Conservation (phyloP, 345 rosid species). For the Noccaea caerulescens region DNA sequence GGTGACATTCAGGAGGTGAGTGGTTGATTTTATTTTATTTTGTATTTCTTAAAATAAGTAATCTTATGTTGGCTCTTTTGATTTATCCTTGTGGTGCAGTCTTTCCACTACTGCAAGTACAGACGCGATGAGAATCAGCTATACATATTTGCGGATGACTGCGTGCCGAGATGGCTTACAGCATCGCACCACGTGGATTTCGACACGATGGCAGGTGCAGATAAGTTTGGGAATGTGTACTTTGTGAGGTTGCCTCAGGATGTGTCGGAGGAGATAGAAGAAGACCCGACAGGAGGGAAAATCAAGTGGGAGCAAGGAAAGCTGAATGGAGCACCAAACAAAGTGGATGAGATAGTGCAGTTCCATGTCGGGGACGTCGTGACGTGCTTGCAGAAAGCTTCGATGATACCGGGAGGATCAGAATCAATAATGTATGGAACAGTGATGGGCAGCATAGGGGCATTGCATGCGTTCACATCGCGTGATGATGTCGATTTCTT, state of each 20-base stretch:
- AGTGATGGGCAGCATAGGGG: slow-evolving; percentile 94
- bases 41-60: neutral
- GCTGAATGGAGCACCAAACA: slow-evolving; percentile 96
- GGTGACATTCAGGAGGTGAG: slow-evolving; percentile 98
- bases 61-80: slow-evolving; percentile 1
- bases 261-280: slow-evolving; percentile 95
- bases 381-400: slow-evolving; percentile 85
- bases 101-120: slow-evolving; percentile 98
- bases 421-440: slow-evolving; percentile 90
- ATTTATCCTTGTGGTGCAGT: slow-evolving; percentile 53
- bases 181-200: slow-evolving; percentile 88
- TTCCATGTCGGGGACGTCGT: slow-evolving; percentile 90
- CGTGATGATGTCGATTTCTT: slow-evolving; percentile 97
- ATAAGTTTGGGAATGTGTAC: slow-evolving; percentile 91
- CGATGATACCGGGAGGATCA: slow-evolving; percentile 92
- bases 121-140: slow-evolving; percentile 97
- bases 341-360: slow-evolving; percentile 94
- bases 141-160: slow-evolving; percentile 93
- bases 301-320: slow-evolving; percentile 99
- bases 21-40: neutral
- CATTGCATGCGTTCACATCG: slow-evolving; percentile 88
- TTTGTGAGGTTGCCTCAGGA: slow-evolving; percentile 91
- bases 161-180: slow-evolving; percentile 97
- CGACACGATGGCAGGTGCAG: slow-evolving; percentile 96
- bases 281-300: slow-evolving; percentile 96